A percentile compares a stretch with the other conserved stretches of the same genome.
Evolutionary conservation across 2,329 filamentous ascomycete genomes (phyloP).

Genomic region (Fusarium keratoplasticum): DNA sequence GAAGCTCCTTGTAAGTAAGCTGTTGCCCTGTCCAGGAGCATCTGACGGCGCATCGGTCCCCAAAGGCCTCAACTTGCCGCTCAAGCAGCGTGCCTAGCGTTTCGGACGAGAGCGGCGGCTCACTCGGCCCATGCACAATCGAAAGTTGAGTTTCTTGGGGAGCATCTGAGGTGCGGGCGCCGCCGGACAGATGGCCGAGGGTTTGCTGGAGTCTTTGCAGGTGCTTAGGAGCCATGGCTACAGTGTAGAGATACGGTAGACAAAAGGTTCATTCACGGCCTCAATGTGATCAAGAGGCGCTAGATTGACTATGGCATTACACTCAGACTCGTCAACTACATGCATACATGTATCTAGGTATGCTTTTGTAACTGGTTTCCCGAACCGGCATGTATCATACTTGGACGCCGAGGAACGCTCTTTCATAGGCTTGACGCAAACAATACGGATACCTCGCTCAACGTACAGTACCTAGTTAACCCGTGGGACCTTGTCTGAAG

Average conservation of each 20-base stretch:
- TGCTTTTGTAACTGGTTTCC: background rate
- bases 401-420: background rate
- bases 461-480: background rate
- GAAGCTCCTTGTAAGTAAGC: background rate
- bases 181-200: background rate
- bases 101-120: background rate
- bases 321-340: background rate
- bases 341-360: background rate
- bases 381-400: background rate
- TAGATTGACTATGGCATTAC: background rate
- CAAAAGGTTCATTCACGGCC: background rate
- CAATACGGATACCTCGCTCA: background rate
- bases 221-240: background rate
- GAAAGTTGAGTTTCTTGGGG: slow-evolving; percentile 1
- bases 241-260: background rate
- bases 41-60: background rate
- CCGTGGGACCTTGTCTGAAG: background rate
- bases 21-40: background rate
- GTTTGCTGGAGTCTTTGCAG: background rate
- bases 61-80: background rate
- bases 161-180: background rate
- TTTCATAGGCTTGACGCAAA: background rate
- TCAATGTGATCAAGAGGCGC: background rate
- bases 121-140: background rate
- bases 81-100: background rate